These are phyloP conservation scores for Pythium phragmitis DNA, from an alignment of 352 stramenopile species.

Conservation along the genomic window DNA sequence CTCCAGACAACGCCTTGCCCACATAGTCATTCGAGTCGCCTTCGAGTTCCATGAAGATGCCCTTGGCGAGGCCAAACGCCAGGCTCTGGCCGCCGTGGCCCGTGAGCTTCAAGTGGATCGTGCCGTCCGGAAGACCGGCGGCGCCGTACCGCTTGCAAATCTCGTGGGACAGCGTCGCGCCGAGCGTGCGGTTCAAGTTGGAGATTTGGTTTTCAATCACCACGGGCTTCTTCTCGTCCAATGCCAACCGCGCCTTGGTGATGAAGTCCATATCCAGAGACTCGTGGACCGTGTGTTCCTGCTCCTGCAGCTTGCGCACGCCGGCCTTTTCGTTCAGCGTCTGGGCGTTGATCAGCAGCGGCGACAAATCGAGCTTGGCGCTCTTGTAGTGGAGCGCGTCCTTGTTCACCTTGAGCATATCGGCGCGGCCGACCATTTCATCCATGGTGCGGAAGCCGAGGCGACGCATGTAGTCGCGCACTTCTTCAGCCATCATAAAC, in stretches of 20 bases:
- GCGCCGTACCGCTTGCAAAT: slow-evolving; percentile 93
- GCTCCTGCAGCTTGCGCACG: slow-evolving; percentile 77
- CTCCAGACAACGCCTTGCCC: slow-evolving; percentile 93
- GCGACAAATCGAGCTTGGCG: slow-evolving; percentile 88
- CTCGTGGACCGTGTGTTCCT: slow-evolving; percentile 91
- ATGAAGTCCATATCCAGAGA: slow-evolving; percentile 93
- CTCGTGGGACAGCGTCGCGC: slow-evolving; percentile 94
- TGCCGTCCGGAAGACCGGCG: slow-evolving; percentile 89
- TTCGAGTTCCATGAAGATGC: slow-evolving; percentile 89
- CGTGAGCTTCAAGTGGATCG: slow-evolving; percentile 93
- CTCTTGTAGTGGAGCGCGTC: slow-evolving; percentile 73
- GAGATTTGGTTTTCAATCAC: slow-evolving; percentile 69
- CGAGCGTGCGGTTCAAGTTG: slow-evolving; percentile 94
- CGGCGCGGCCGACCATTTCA: slow-evolving; percentile 93
- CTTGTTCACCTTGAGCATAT: slow-evolving; percentile 92
- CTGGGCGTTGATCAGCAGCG: slow-evolving; percentile 91
- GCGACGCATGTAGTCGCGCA: slow-evolving; percentile 72
- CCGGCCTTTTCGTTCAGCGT: slow-evolving; percentile 90
- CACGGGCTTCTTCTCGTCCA: slow-evolving; percentile 81
- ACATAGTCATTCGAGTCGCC: slow-evolving; percentile 97
- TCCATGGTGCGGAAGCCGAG: slow-evolving; percentile 92
- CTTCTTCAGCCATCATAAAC: slow-evolving; percentile 95
- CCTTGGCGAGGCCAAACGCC: slow-evolving; percentile 92
- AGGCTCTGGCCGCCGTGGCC: slow-evolving; percentile 94
- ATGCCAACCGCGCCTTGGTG: slow-evolving; percentile 70